These are phyloP conservation scores for Candida tropicalis DNA, from an alignment of 1,139 yeast species.

Conservation along the genomic window DNA sequence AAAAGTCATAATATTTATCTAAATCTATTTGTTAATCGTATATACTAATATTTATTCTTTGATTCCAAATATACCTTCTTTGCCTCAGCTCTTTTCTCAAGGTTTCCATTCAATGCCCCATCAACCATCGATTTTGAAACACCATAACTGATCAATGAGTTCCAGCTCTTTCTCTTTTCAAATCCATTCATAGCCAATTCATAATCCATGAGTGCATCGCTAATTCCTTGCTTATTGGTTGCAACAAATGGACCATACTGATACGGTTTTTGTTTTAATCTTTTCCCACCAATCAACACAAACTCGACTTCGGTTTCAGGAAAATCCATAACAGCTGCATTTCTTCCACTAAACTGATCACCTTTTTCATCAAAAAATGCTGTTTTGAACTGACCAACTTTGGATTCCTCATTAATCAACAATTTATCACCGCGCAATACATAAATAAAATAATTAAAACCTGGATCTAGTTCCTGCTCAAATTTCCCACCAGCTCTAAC, in stretches of 20 bases:
- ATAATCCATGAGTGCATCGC: conserved; percentile 64
- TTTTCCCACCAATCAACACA: conserved; percentile 76
- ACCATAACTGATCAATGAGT: conserved; percentile 64
- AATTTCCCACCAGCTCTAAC: conserved; percentile 72
- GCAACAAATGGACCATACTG: conserved; percentile 94
- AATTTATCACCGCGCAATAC: conserved; percentile 62
- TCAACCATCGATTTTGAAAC: conserved; percentile 51
- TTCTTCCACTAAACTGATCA: conserved; percentile 51
- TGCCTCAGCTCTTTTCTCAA: conserved; percentile 33
- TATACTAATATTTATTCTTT: conserved; percentile 1
- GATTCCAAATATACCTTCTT: conserved; percentile 28
- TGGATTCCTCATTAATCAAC: conserved; percentile 42
- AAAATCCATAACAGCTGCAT: conserved; percentile 64
- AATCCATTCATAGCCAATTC: conserved; percentile 73
- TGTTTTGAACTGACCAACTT: conserved; percentile 50
- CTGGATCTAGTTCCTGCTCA: conserved; percentile 61
- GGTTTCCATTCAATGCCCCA: conserved; percentile 39
- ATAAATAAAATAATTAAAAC: conserved; percentile 75
- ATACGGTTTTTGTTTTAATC: conserved; percentile 72
- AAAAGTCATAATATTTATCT: too few relatives aligned
- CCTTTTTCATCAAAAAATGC: conserved; percentile 70
- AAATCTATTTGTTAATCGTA: too few relatives aligned
- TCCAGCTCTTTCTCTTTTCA: conserved; percentile 70
- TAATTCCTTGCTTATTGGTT: conserved; percentile 1
- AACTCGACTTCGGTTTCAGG: conserved; percentile 45